Evolutionary conservation across 176 grass and related monocot genomes (phyloP), one percentile per base, ranked within the genome.

Genomic region (Melocanna baccifera): DNA sequence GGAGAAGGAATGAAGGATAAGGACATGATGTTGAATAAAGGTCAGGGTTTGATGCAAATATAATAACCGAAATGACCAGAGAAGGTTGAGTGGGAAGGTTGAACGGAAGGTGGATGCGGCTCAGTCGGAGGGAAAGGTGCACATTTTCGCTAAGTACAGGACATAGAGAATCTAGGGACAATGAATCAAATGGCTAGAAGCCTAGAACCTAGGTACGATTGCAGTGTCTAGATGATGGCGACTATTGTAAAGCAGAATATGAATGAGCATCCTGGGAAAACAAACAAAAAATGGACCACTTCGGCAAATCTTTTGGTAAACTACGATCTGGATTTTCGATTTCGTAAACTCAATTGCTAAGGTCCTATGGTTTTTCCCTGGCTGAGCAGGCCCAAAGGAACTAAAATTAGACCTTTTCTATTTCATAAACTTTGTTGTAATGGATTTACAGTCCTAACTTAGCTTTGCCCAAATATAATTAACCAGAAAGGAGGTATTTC

Each of bases 401-500:
- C 32, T 55, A 67, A 25, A 69, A 55, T 28, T 45, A 46, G 25
- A 39, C 4, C 15, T 55, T 67, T 68, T 81, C 30, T 3, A 48
- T 81, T 53, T 51, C 63, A 64, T 79, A 79, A 50, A 66, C 18
- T 0, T 48, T 66, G 32, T 11, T 50, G 16, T 5, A 48, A 61
- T 62, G 75, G 55, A 43, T 62, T 64, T 64, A 79, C 58, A 47
- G 58, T 26, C 65, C 26, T 37, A 53, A 12, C 10, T 71, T 41
- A 39, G 36, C 15, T 78, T 78, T 64, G 41, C 76, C 50, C 30
- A 42, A 19, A 70, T 81, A 67, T 70, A 81, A 43, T 70, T 70
- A 28, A 70, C n/a, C 19, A 84, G 43, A 41, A 2, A 81, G 81
- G 40, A 76, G 53, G 22, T 9, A 57, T 76, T 76, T 43, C 39